Base-by-base conservation (phyloP, 495 filamentous ascomycete species). In the Chaetomium fimeti region DNA sequence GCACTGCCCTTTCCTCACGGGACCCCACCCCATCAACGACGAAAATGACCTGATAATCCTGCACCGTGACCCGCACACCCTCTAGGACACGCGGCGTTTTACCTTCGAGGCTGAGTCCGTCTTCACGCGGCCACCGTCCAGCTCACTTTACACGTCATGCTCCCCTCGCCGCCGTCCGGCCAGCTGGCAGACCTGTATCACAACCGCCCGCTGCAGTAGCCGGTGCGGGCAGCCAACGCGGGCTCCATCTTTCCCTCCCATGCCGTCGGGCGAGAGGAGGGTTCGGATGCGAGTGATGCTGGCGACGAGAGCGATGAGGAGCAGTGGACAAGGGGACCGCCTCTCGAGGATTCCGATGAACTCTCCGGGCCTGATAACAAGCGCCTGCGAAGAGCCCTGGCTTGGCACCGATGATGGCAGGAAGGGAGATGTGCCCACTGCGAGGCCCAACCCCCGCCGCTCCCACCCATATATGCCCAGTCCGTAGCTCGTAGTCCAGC, bases 21-120 rank as follows among this genome's bases (percentile, higher is more conserved):
- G 40, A 12, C 27, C n/a, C 7, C 29, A 29, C 6, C 13, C 64
- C 2, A 66, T 66, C 42, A 62, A 66, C 42, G 64, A 66, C 56
- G 64, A 66, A 20, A 62, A 38, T 7, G 62, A 66, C 59, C 11
- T 53, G 20, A 28, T 66, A 29, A 18, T 61, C 36, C 64, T 66
- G 18, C 64, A 59, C 43, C 42, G 51, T 24, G 64, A 66, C 32
- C n/a, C 62, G 4, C 59, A 66, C 52, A 32, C 51, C n/a, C 52
- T 66, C 24, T 57, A 62, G 15, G 64, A 66, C 52, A n/a, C 40
- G 18, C 58, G 64, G 3, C 64, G 64, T n/a, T 62, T 66, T 24
- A 62, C 52, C 64, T 54, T 66, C 22, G 42, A 58, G 5, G 51
- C 64, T 28, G 62, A 62, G 59, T 52, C 58, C 16, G 61, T 57